Evolutionary conservation across 2,329 filamentous ascomycete species (phyloP).

Genomic region (Didymella exigua): DNA sequence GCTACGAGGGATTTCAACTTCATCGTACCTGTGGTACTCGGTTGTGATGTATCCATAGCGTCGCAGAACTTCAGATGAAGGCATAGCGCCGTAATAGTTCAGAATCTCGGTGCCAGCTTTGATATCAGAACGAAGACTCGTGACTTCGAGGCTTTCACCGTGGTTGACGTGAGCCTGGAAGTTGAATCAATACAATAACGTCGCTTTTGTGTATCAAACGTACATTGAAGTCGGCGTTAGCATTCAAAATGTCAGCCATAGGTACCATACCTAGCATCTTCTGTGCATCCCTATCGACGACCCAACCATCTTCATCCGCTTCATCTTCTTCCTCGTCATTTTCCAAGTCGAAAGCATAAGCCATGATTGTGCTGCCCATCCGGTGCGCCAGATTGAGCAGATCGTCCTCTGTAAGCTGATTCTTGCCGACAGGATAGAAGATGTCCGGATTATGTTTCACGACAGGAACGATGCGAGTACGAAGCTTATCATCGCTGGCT

Average conservation of each 20-base stretch:
- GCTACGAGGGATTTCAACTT: slow-evolving; percentile 25
- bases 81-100: slow-evolving; percentile 34
- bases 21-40: slow-evolving; percentile 29
- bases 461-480: slow-evolving; percentile 22
- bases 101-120: slow-evolving; percentile 25
- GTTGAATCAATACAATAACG: background rate
- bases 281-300: slow-evolving; percentile 30
- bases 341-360: slow-evolving; percentile 32
- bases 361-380: slow-evolving; percentile 33
- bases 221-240: slow-evolving; percentile 34
- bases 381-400: slow-evolving; percentile 29
- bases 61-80: slow-evolving; percentile 29
- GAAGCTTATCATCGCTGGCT: slow-evolving; percentile 27
- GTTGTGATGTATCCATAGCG: slow-evolving; percentile 32
- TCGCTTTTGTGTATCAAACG: background rate
- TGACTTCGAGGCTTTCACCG: slow-evolving; percentile 27
- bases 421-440: slow-evolving; percentile 17
- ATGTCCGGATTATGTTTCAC: slow-evolving; percentile 15
- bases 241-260: slow-evolving; percentile 34
- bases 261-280: slow-evolving; percentile 34
- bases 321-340: slow-evolving; percentile 25
- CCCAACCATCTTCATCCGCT: slow-evolving; percentile 32
- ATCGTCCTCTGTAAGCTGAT: slow-evolving; percentile 11
- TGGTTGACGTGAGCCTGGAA: slow-evolving; percentile 32
- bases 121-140: slow-evolving; percentile 19